phyloP scores from a whole-genome alignment of 352 stramenopile species.

The Pelagophyceae sp. region DNA sequence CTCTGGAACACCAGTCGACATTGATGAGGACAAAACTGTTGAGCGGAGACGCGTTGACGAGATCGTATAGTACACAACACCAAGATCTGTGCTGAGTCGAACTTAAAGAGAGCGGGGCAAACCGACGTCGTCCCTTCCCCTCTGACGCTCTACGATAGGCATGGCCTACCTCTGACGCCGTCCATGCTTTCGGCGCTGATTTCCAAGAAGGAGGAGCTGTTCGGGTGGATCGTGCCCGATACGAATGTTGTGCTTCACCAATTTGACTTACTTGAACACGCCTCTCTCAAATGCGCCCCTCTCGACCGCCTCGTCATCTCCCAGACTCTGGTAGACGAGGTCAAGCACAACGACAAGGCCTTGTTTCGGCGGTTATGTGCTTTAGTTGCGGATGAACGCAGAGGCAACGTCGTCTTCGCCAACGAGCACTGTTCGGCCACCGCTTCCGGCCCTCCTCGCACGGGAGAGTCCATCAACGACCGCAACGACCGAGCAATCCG shows the following conservation, averaged over 20 bases:
- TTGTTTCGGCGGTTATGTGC: conserved; percentile 70
- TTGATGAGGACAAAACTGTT: too few relatives aligned
- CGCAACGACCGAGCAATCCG: conserved; percentile 73
- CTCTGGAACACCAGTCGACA: too few relatives aligned
- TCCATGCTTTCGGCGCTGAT: too few relatives aligned
- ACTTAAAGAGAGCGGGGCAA: too few relatives aligned
- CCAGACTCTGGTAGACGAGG: conserved; percentile 74
- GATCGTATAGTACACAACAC: too few relatives aligned
- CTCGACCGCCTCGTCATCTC: conserved; percentile 71
- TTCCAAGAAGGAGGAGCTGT: too few relatives aligned
- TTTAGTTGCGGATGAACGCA: conserved; percentile 34
- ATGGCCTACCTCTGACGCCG: too few relatives aligned
- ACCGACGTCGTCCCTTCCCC: too few relatives aligned
- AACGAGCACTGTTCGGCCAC: conserved; percentile 71
- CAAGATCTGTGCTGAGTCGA: too few relatives aligned
- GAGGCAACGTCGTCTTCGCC: conserved; percentile 78
- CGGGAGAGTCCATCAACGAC: conserved; percentile 52
- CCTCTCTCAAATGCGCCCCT: conserved; percentile 39
- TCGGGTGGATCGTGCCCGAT: conserved; percentile 47
- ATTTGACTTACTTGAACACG: conserved; percentile 74
- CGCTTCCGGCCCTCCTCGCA: conserved; percentile 44
- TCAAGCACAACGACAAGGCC: conserved; percentile 69
- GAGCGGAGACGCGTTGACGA: too few relatives aligned
- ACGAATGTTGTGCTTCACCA: conserved; percentile 76
- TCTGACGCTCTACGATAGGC: too few relatives aligned